A percentile compares a stretch with the other conserved stretches of the same genome.
Conservation (phyloP, 1,284 basidiomycete genomes). For the Naganishia liquefaciens region DNA sequence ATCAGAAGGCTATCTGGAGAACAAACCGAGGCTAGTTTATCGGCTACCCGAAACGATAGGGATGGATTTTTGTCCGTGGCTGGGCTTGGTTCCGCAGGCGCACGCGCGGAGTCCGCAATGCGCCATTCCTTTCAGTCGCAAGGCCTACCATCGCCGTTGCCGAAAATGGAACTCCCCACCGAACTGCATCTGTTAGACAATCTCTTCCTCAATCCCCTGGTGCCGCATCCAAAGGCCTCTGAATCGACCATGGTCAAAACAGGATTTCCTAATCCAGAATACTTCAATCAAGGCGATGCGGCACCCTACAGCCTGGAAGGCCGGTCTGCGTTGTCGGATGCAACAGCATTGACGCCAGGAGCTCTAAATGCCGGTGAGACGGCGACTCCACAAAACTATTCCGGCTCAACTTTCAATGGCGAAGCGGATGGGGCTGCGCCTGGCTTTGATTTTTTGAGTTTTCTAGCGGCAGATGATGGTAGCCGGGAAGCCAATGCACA, state of each 20-base stretch:
- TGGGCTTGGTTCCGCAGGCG: conserved; percentile 13
- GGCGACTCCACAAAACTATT: conserved; percentile 1
- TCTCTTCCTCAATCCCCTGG: conserved; percentile 54
- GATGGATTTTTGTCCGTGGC: conserved; percentile 9
- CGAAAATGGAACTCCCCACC: conserved; percentile 50
- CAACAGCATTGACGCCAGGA: neutral
- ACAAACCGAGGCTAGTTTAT: conserved; percentile 5
- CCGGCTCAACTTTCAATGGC: neutral
- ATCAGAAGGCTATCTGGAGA: conserved; percentile 45
- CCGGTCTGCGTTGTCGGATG: conserved; percentile 2
- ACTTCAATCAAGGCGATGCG: neutral
- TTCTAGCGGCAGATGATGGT: conserved; percentile 34
- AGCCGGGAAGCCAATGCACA: conserved; percentile 33
- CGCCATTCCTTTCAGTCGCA: conserved; percentile 33
- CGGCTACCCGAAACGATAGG: neutral
- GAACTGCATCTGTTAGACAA: conserved; percentile 54
- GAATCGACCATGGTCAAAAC: conserved; percentile 45
- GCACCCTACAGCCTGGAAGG: neutral
- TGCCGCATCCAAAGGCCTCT: conserved; percentile 51
- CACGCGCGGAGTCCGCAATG: conserved; percentile 34
- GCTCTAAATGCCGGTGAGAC: neutral
- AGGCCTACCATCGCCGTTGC: conserved; percentile 48
- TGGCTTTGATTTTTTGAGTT: conserved; percentile 34
- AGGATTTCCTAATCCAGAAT: neutral
- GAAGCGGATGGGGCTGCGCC: conserved; percentile 22